Evolutionary conservation across 345 rosid species (phyloP).

Genomic region (Turnera subulata): DNA sequence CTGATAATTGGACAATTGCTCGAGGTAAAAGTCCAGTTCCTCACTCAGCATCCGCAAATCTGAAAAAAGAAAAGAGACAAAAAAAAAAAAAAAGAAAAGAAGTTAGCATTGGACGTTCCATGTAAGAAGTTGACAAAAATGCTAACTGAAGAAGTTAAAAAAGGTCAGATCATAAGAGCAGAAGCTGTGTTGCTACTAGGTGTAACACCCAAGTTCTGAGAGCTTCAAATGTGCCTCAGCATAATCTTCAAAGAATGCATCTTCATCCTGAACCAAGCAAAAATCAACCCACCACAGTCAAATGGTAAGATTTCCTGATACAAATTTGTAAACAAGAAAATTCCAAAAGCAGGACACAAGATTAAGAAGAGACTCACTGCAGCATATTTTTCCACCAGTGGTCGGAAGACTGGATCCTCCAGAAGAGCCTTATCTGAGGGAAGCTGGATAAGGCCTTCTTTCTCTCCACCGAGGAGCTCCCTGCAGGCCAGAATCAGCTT

Average conservation of each 20-base stretch:
- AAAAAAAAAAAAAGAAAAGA: neutral
- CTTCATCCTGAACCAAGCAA: slow-evolving; percentile 13
- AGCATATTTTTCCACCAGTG: slow-evolving; percentile 24
- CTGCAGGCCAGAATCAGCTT: slow-evolving; percentile 1
- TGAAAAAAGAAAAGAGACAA: neutral
- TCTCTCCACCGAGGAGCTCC: slow-evolving; percentile 22
- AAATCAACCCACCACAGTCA: neutral
- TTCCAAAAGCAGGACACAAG: neutral
- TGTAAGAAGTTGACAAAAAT: too few species aligned
- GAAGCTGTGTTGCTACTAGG: too few species aligned
- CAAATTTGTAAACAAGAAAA: neutral
- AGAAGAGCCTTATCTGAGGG: slow-evolving; percentile 22
- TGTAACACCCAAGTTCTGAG: slow-evolving; percentile 23
- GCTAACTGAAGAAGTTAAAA: too few species aligned
- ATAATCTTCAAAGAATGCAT: slow-evolving; percentile 25
- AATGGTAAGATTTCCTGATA: neutral
- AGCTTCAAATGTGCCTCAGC: slow-evolving; percentile 29
- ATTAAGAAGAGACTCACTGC: slow-evolving; percentile 2
- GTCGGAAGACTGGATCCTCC: slow-evolving; percentile 17
- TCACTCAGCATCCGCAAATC: slow-evolving; percentile 3
- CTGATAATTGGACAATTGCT: too few species aligned
- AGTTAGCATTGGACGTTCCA: neutral
- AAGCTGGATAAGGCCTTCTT: slow-evolving; percentile 21
- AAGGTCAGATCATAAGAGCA: too few species aligned
- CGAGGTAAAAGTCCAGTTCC: too few species aligned